Base-by-base conservation (phyloP, 495 filamentous ascomycete species). In the Penicillium maclennaniae region DNA sequence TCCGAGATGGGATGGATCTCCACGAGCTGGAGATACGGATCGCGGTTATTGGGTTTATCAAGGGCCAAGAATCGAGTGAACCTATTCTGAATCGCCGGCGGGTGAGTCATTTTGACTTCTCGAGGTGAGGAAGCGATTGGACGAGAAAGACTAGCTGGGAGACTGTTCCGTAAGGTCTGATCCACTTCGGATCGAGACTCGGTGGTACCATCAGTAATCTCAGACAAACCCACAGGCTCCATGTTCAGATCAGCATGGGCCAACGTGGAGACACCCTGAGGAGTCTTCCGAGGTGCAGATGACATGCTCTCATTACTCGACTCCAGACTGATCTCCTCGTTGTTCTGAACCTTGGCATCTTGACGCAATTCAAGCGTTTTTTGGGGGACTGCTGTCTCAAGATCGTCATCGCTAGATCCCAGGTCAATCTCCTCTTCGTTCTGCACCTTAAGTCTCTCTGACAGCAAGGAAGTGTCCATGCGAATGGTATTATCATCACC, bases 11-110 rank as follows among this genome's bases (percentile, higher is more conserved):
- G 74, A 0, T 61, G 28, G 26, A 95, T 71, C 15, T 84, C 77
- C 16, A 87, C 66, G 5, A 97, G 72, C 53, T 96, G 88, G 38
- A 97, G 78, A 64, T 91, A 97, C n/a, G 20, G 21, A 36, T 90
- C 78, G 16, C 84, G 81, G 7, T 81, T 73, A 0, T 86, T 85
- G 31, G 91, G 77, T 65, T 98, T 98, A 70, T 96, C 91, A 7
- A 98, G 72, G 2, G 93, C 88, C 6, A 98, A 79, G 69, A 98
- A 98, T 25, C 82, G 74, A 2, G 91, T 95, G n/a, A 75, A 77
- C 5, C 71, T 82, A 67, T 96, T 97, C 14, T 73, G 79, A 45
- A 92, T 89, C 1, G 69, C 74, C 1, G 71, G 59, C 0, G 78
- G 77, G 8, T 67, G 59, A 34, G 69, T 58, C 60, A 48, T 78